A percentile compares a stretch with the other conserved stretches of the same genome.
phyloP scores from a whole-genome alignment of 1,284 basidiomycete genomes.

The Caloboletus inedulis region DNA sequence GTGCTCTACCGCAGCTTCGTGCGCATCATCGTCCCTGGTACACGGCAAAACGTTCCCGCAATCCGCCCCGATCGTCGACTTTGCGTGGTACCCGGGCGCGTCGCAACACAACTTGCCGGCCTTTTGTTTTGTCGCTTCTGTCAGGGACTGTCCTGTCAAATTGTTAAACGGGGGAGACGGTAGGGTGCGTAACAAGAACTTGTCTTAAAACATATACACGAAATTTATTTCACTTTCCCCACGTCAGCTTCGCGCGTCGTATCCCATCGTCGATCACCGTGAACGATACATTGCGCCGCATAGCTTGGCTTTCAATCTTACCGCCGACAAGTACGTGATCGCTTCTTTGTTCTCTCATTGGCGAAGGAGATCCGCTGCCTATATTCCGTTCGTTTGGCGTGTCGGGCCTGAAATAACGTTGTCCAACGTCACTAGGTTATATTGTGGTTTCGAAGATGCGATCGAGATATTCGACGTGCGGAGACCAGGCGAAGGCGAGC shows the following conservation, averaged over 20 bases:
- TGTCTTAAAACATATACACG: neutral
- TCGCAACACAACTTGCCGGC: constrained; percentile 52
- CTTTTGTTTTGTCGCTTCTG: constrained; percentile 79
- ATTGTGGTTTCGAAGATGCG: constrained; percentile 86
- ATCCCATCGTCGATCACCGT: constrained; percentile 85
- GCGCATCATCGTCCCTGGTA: constrained; percentile 1
- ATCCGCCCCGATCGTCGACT: constrained; percentile 70
- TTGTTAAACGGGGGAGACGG: constrained; percentile 77
- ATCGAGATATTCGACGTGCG: constrained; percentile 86
- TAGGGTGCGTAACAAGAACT: constrained; percentile 47
- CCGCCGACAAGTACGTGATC: constrained; percentile 58
- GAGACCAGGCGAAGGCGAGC: constrained; percentile 67
- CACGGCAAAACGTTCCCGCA: constrained; percentile 41
- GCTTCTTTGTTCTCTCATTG: neutral
- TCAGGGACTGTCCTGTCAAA: constrained; percentile 79
- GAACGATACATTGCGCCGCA: constrained; percentile 87
- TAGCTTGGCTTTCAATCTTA: constrained; percentile 71
- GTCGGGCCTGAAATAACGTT: neutral
- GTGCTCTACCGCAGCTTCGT: neutral
- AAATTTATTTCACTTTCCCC: neutral
- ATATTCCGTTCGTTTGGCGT: neutral
- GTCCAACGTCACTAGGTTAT: constrained; percentile 52
- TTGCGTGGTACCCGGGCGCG: constrained; percentile 80
- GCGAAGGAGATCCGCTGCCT: neutral
- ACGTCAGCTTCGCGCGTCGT: constrained; percentile 62